Evolutionary conservation across 2,329 filamentous ascomycete species (phyloP).

Genomic region (Cercospora nicotianae): DNA sequence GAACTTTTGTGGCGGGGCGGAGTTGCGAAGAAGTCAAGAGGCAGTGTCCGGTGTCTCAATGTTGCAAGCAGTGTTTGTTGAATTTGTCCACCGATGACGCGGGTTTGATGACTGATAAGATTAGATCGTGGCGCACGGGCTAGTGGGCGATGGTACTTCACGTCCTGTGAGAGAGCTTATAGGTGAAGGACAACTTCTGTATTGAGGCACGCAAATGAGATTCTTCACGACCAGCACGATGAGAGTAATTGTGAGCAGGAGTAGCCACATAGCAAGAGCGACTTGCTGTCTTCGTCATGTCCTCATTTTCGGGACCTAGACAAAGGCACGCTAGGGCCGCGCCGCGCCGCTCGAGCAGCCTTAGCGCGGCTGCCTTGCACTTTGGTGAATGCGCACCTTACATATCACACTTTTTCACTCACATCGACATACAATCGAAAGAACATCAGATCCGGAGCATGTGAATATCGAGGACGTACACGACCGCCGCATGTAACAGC

Average conservation of each 20-base stretch:
- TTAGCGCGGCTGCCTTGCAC: not conserved
- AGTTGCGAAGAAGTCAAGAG: not conserved
- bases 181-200: no score
- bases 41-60: not conserved
- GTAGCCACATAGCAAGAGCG: no score
- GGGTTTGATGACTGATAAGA: not conserved
- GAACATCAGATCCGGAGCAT: not conserved
- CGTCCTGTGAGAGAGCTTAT: no score
- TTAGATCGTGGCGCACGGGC: not conserved
- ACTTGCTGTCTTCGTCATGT: no score
- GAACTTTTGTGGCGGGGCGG: no score
- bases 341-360: not conserved
- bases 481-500: not conserved
- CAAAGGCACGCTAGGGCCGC: no score
- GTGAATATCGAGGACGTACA: not conserved
- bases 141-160: no score
- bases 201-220: no score
- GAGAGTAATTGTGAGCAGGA: no score
- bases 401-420: not conserved
- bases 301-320: no score
- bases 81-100: conserved; percentile 8
- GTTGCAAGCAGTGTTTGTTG: not conserved
- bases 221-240: no score
- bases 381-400: not conserved
- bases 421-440: not conserved